Percentiles rank a stretch among this genome's conserved stretches.
Conservation (phyloP, 495 filamentous ascomycete species). For the Lineolata rhizophorae region DNA sequence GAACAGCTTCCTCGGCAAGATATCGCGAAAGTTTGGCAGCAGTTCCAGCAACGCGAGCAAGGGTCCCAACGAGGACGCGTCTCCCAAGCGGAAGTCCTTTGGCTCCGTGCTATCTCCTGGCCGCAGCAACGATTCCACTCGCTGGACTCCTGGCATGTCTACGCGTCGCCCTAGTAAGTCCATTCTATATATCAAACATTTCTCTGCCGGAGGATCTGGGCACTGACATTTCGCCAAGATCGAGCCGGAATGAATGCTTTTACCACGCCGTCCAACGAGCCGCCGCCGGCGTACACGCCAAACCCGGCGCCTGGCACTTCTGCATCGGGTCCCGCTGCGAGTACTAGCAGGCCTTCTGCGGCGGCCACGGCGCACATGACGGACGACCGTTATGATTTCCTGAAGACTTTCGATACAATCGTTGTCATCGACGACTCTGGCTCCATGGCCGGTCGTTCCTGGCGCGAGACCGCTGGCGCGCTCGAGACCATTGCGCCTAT, state of each 20-base stretch:
- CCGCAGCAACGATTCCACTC: conserved; percentile 15
- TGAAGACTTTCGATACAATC: conserved; percentile 69
- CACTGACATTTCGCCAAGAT: too few species aligned
- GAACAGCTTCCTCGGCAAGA: conserved; percentile 1
- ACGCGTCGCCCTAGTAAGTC: conserved; percentile 1
- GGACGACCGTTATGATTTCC: conserved; percentile 64
- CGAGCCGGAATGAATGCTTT: conserved; percentile 18
- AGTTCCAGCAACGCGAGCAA: conserved; percentile 1
- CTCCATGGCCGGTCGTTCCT: conserved; percentile 61
- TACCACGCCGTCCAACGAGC: conserved; percentile 18
- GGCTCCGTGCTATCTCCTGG: conserved; percentile 5
- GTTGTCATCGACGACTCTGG: conserved; percentile 88
- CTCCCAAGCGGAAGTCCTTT: neutral
- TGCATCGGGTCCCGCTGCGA: conserved; percentile 2
- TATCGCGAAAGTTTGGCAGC: conserved; percentile 2
- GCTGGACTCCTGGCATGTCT: conserved; percentile 7
- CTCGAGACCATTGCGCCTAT: conserved; percentile 64
- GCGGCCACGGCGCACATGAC: conserved; percentile 8
- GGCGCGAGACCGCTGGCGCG: conserved; percentile 53
- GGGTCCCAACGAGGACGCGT: neutral
- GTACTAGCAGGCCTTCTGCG: too few species aligned
- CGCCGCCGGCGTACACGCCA: conserved; percentile 25
- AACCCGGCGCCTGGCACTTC: conserved; percentile 4
- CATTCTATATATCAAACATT: conserved; percentile 1
- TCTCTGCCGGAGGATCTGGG: too few species aligned